Evolutionary conservation across 768 basidiomycete genomes (phyloP).

Genomic region (Auricularia sp.): DNA sequence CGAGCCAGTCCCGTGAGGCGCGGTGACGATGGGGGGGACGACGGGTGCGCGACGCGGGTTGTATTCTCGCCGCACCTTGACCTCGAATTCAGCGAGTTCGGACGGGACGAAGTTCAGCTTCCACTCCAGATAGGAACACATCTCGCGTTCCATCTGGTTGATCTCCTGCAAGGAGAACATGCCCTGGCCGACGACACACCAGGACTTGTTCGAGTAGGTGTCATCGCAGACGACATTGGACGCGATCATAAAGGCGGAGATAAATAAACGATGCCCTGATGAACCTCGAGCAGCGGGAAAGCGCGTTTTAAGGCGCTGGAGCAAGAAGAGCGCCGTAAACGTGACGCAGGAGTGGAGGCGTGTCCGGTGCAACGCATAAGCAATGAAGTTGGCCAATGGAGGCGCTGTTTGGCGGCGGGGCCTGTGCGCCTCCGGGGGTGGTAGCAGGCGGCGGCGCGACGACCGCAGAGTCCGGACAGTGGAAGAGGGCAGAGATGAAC

Average conservation of each 20-base stretch:
- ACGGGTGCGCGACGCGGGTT: neutral
- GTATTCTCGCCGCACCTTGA: neutral
- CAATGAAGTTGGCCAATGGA: constrained; percentile 67
- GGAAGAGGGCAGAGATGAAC: constrained; percentile 78
- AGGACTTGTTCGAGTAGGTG: constrained; percentile 87
- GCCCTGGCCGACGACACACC: constrained; percentile 82
- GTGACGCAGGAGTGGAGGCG: constrained; percentile 60
- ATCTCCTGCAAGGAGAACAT: constrained; percentile 82
- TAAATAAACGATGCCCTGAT: constrained; percentile 81
- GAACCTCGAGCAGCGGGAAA: constrained; percentile 67
- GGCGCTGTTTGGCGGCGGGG: constrained; percentile 40
- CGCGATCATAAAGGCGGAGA: constrained; percentile 88
- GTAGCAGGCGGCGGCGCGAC: neutral
- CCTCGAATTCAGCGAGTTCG: neutral
- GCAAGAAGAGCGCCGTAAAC: constrained; percentile 57
- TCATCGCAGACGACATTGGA: constrained; percentile 91
- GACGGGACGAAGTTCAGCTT: constrained; percentile 13
- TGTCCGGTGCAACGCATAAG: constrained; percentile 78
- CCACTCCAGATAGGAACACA: constrained; percentile 92
- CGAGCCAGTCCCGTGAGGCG: neutral
- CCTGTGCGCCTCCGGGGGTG: neutral
- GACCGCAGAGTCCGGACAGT: constrained; percentile 52
- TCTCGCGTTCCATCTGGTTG: constrained; percentile 95
- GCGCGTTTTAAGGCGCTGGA: constrained; percentile 80
- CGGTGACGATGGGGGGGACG: neutral